phyloP scores from a whole-genome alignment of 2,329 filamentous ascomycete genomes.

The Cordyceps fumosorosea region DNA sequence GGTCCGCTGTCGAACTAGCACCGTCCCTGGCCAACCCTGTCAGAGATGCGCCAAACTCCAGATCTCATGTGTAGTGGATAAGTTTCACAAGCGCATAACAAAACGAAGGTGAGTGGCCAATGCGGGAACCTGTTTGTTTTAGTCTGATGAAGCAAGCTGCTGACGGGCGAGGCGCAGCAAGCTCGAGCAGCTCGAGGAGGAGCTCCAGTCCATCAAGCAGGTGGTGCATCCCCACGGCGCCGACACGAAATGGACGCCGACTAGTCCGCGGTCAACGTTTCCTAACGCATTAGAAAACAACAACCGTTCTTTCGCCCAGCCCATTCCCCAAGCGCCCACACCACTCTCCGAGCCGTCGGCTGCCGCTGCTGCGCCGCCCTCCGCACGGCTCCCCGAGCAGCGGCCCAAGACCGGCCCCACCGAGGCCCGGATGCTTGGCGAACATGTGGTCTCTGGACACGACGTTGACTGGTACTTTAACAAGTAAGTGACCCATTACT shows the following conservation, averaged over 20 bases:
- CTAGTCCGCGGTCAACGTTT: constrained; percentile 23
- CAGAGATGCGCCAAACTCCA: constrained; percentile 39
- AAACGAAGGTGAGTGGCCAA: constrained; percentile 31
- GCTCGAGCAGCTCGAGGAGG: constrained; percentile 47
- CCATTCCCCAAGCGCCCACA: constrained; percentile 17
- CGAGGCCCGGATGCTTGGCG: constrained; percentile 39
- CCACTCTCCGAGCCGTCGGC: constrained; percentile 22
- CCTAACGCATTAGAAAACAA: constrained; percentile 18
- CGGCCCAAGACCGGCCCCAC: constrained; percentile 23
- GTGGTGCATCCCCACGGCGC: constrained; percentile 32
- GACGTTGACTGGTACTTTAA: constrained; percentile 52
- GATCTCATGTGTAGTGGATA: constrained; percentile 39
- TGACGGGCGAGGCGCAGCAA: constrained; percentile 32
- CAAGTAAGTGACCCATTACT: constrained; percentile 28
- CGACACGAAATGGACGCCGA: constrained; percentile 21
- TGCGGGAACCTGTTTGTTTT: background rate
- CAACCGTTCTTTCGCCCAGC: background rate
- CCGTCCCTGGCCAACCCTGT: constrained; percentile 33
- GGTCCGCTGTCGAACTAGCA: constrained; percentile 39
- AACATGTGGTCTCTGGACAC: constrained; percentile 42
- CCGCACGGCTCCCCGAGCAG: constrained; percentile 15
- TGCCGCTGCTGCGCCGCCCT: constrained; percentile 18
- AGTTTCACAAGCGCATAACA: constrained; percentile 40
- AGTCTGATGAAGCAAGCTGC: background rate
- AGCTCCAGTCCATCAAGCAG: constrained; percentile 49